Evolutionary conservation across 192 early-diverging fungal species (phyloP), one percentile per base, ranked within the genome.

Genomic region (Phlyctochytrium bullatum): DNA sequence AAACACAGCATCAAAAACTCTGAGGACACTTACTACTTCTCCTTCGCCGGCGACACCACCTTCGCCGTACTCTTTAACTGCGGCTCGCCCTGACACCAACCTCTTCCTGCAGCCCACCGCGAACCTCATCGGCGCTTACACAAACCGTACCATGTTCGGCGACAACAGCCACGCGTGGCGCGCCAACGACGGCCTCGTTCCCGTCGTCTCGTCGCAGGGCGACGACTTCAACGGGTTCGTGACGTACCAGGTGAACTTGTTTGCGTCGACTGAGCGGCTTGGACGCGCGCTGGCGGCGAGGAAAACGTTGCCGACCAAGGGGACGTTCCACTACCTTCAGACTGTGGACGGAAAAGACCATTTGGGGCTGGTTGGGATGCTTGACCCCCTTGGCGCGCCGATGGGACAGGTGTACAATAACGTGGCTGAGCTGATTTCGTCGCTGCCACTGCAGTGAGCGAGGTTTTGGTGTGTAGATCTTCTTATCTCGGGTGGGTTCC

Each of bases 101-200:
- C 14, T 31, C 31, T 28, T 52, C 51, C 25, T 59, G 12, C 25
- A 36, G 17, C 64, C 69, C 0, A 24, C 28, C 23, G 64, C 69
- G 0, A 30, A 31, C 53, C 34, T 72, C 34, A 59, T 72, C n/a
- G 69, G 64, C 25, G 14, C 34, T 20, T 72, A 72, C 69, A 31
- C 23, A 2, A 67, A 72, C 64, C 6, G 29, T 2, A 29, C 29
- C 20, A 62, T 67, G 24, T 25, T 36, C 2, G 20, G 50, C 17
- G 23, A 16, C 51, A 31, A 28, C 20, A 31, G 59, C 10, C 33
- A 40, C 16, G 69, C 54, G 52, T 72, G 69, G 69, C 63, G 64
- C 29, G 17, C 34, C 51, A 72, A 59, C 56, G 69, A 73, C 51
- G 71, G 64, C 20, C 36, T 67, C 16, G 71, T 73, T 30, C 12